Base-by-base conservation (phyloP, 148 eudicot species). In the Hydrangea macrophylla region DNA sequence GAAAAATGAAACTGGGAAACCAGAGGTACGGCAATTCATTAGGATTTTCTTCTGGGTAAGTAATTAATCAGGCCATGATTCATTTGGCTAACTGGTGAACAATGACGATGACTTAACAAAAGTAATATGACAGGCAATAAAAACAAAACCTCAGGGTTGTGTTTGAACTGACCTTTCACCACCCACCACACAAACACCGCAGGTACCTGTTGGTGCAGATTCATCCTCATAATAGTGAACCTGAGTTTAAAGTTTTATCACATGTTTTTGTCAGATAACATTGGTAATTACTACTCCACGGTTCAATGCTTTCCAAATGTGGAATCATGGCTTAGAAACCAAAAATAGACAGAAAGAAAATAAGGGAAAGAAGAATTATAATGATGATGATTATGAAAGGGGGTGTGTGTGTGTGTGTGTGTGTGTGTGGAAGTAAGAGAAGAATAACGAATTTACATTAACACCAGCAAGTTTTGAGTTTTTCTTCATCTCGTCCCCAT, bases 161-260 rank as follows among this genome's bases (percentile, higher is more conserved):
- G 23, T 8, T 7, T n/a, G 24, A 30, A 75, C 92, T 82, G 45
- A 93, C 98, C 98, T 93, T 84, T 93, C 98, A 30, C 92, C 92
- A 64, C 92, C 96, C 9, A 86, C 75, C 39, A 93, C 87, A 76
- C 96, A 93, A 62, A 93, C 98, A 72, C 77, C 98, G 81, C 98
- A 93, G 61, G 98, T 93, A 25, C 98, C 96, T 24, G 98, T 93
- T 39, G 92, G 86, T 76, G 86, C 81, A 75, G 92, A 62, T 44
- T 90, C 95, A 68, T 86, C 94, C 70, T 93, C 98, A 60, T 85
- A 90, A 67, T 90, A 93, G 63, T 93, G 96, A 73, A 82, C 96
- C 98, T 93, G 70, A 37, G 30, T 26, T 58, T 68, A 20, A 73
- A 37, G 30, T 26, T 58, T 68, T 22, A 73, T 23, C 65, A 45